Evolutionary conservation across 345 rosid species (phyloP).

Genomic region (Camelina sativa): DNA sequence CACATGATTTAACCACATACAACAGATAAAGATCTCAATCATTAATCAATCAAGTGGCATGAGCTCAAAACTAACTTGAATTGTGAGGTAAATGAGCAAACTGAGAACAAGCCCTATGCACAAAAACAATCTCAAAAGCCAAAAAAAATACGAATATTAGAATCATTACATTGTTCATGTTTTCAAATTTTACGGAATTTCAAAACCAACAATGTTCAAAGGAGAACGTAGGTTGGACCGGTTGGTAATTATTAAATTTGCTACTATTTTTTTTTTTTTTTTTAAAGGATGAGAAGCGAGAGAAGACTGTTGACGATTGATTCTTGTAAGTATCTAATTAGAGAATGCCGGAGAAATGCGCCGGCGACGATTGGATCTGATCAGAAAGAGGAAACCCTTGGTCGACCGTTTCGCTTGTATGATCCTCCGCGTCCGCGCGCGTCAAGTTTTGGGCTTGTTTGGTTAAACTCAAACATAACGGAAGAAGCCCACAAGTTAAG

Average conservation of each 20-base stretch:
- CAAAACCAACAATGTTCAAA: neutral
- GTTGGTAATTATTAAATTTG: neutral
- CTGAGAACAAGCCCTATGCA: too few relatives aligned
- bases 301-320: neutral
- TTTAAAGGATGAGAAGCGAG: neutral
- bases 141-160: neutral
- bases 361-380: conserved; percentile 22
- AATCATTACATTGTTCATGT: neutral
- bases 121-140: neutral
- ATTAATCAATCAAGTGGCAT: neutral
- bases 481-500: neutral
- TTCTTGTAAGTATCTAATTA: neutral
- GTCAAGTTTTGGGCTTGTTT: conserved; percentile 25
- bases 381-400: conserved; percentile 17
- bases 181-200: neutral
- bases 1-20: neutral
- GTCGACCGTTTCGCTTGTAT: conserved; percentile 11
- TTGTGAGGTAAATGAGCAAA: neutral
- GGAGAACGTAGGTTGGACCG: neutral
- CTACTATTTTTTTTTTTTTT: neutral
- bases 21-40: neutral
- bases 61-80: neutral
- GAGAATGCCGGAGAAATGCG: neutral
- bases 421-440: neutral
- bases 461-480: neutral